These are phyloP conservation scores for Wickerhamiella allomyrinae DNA, from an alignment of 805 yeast genomes.

Conservation along the genomic window DNA sequence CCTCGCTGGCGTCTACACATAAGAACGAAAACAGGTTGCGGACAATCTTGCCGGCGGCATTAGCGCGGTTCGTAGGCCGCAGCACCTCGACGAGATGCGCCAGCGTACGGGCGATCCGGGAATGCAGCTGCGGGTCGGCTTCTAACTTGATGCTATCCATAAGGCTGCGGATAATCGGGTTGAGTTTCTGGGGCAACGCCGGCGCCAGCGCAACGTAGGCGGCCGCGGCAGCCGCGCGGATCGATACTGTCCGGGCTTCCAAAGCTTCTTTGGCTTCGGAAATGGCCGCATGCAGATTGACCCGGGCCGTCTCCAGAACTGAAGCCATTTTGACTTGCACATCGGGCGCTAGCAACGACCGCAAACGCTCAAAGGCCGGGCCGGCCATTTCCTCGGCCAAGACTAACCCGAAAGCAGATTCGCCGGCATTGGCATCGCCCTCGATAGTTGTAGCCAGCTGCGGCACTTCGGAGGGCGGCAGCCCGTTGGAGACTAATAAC, in stretches of 20 bases:
- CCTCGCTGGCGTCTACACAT: constrained; percentile 92
- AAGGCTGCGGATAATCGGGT: constrained; percentile 72
- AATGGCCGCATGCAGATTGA: constrained; percentile 50
- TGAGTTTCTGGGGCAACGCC: constrained; percentile 66
- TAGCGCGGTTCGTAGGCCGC: constrained; percentile 40
- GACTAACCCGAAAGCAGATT: constrained; percentile 74
- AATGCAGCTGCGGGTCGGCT: constrained; percentile 49
- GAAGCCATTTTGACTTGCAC: constrained; percentile 56
- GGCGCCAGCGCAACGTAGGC: constrained; percentile 43
- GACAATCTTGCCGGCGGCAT: constrained; percentile 75
- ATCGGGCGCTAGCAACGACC: constrained; percentile 48
- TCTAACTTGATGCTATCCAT: constrained; percentile 89
- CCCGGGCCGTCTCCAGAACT: constrained; percentile 64
- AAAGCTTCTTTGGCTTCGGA: constrained; percentile 48
- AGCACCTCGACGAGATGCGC: constrained; percentile 50
- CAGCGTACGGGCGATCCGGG: constrained; percentile 54
- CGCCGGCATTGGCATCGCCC: constrained; percentile 90
- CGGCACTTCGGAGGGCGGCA: constrained; percentile 59
- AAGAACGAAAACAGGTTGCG: constrained; percentile 84
- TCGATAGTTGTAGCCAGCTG: constrained; percentile 78
- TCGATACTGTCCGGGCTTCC: constrained; percentile 33
- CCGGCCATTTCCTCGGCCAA: constrained; percentile 57
- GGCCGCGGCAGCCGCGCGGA: constrained; percentile 64
- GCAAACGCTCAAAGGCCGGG: constrained; percentile 52
- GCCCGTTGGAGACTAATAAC: constrained; percentile 61